Conservation (phyloP, 305 asterid species). For the Solanum hybrid region DNA sequence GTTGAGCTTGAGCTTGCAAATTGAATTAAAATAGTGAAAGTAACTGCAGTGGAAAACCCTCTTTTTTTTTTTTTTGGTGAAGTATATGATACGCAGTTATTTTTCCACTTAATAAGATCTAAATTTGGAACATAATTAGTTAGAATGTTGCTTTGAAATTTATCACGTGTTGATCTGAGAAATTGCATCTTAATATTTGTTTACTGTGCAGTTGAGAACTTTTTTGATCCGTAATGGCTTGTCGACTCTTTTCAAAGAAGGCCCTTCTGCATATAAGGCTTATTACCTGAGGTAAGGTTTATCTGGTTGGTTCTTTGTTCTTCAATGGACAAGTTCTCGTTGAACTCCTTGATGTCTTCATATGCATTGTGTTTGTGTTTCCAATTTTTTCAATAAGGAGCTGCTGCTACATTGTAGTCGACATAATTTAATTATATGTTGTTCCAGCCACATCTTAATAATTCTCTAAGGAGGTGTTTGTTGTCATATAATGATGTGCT, state of each 20-base stretch:
- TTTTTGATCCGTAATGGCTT: conserved; percentile 94
- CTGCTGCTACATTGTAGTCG: background rate
- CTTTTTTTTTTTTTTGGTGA: background rate
- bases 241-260: conserved; percentile 81
- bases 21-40: background rate
- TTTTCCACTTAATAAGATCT: background rate
- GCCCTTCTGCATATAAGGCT: conserved; percentile 83
- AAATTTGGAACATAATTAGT: background rate
- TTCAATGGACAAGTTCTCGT: background rate
- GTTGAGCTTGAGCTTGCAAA: background rate
- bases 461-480: background rate
- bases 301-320: conserved; percentile 6
- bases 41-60: background rate
- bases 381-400: background rate
- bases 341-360: background rate
- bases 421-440: background rate
- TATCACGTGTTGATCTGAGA: background rate
- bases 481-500: background rate
- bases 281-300: conserved; percentile 66
- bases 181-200: conserved; percentile 7
- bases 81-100: background rate
- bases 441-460: background rate
- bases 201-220: conserved; percentile 65
- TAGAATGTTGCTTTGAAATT: background rate
- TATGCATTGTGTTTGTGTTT: background rate